Evolutionary conservation across 1,284 basidiomycete genomes (phyloP), one percentile per base, ranked within the genome.

Genomic region (Tilletia setariae): DNA sequence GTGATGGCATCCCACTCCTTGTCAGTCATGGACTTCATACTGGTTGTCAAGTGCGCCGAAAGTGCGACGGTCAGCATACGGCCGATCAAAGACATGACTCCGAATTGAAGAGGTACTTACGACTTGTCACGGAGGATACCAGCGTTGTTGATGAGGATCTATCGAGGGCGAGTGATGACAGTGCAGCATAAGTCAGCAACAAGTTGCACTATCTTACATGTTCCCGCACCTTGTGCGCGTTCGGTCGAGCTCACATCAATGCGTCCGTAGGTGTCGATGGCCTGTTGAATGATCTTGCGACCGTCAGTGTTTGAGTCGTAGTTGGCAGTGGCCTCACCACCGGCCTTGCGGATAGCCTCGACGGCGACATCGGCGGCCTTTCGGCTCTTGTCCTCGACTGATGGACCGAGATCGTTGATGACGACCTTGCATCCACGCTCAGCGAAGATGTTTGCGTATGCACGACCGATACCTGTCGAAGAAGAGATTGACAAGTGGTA

Each of bases 281-380:
- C 94, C 69, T 88, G 90, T 84, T 93, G 87, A 75, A 98, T 90
- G 71, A 95, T 90, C 68, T 91, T 89, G 51, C 87, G 87, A 19
- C 95, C 96, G 74, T 98, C 93, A 8, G 90, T 89, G 64, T 92
- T 95, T 1, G 91, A 94, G 23, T 94, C 91, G 61, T 89, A 90
- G 83, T 98, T 96, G 63, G 87, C 88, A 42, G 81, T 76, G 47
- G 82, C 82, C 88, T 71, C 74, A 92, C 94, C 90, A 79, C 81
- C 78, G 64, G 75, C 69, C 67, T 88, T 87, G 64, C 85, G 87
- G 82, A 98, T 97, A 84, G 96, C 90, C 75, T 93, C 90, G 8
- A 96, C 94, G 35, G 96, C 93, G 25, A 65, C 64, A 83, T 96
- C 91, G 2, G 95, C 95, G 23, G 93, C 91, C 72, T 89, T 89